Evolutionary conservation across 768 basidiomycete species (phyloP).

Genomic region (Gyrodon lividus): DNA sequence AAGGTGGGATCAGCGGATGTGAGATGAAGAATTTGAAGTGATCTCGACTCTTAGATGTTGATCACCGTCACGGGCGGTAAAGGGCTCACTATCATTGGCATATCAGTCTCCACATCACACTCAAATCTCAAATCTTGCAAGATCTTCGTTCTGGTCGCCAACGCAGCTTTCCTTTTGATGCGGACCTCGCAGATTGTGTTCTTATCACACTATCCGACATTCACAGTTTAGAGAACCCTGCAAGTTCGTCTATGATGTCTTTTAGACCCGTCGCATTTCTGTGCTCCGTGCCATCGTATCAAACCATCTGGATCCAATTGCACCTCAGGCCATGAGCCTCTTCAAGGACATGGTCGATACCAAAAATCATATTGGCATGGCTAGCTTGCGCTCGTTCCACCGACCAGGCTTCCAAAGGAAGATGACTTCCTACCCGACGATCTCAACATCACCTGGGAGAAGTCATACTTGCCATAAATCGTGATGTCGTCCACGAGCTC

Average conservation of each 20-base stretch:
- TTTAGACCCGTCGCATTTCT: conserved; percentile 7
- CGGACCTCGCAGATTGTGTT: conserved; percentile 13
- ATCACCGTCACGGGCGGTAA: too few species aligned
- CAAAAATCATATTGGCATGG: conserved; percentile 17
- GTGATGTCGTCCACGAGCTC: conserved; percentile 12
- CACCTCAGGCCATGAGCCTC: conserved; percentile 12
- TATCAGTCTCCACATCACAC: too few species aligned
- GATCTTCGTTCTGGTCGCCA: background rate
- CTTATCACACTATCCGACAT: conserved; percentile 12
- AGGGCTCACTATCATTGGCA: too few species aligned
- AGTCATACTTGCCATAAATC: conserved; percentile 15
- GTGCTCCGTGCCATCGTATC: conserved; percentile 14
- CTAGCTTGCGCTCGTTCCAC: conserved; percentile 12
- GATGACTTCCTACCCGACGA: conserved; percentile 2
- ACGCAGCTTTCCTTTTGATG: conserved; percentile 6
- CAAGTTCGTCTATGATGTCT: conserved; percentile 17
- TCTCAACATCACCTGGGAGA: conserved; percentile 9
- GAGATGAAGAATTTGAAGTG: too few species aligned
- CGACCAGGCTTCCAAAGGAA: conserved; percentile 13
- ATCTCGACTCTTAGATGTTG: too few species aligned
- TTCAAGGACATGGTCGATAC: conserved; percentile 13
- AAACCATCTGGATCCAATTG: conserved; percentile 12
- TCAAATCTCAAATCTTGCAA: too few species aligned
- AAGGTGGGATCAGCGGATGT: too few species aligned
- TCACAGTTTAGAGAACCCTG: conserved; percentile 9